Conservation (phyloP, 2,329 filamentous ascomycete genomes). For the Colletotrichum eleusines region DNA sequence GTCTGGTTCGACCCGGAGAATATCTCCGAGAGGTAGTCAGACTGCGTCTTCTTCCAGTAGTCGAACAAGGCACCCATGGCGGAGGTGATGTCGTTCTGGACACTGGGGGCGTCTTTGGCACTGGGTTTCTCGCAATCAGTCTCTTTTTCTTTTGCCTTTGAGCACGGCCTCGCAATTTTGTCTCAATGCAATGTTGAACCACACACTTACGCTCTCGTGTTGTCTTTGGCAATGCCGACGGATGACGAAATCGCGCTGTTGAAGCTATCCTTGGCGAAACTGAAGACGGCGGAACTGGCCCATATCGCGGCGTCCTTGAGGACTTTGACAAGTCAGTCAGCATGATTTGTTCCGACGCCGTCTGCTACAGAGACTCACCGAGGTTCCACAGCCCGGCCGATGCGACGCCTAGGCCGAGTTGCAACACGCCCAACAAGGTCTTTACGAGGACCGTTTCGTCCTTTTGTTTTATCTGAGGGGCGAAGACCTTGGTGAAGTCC, state of each 20-base stretch:
- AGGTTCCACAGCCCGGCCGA: conserved; percentile 26
- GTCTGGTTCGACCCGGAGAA: conserved; percentile 15
- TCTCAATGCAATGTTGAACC: no score
- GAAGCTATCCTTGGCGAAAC: conserved; percentile 15
- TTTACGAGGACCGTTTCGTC: background rate
- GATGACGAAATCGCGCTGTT: conserved; percentile 5
- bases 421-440: background rate
- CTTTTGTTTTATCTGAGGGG: conserved; percentile 2
- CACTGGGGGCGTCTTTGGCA: conserved; percentile 9
- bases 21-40: background rate
- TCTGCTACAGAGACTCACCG: background rate
- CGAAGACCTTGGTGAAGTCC: conserved; percentile 13
- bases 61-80: conserved; percentile 19
- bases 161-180: no score
- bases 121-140: background rate
- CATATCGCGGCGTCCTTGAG: conserved; percentile 17
- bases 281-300: background rate
- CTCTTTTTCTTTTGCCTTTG: background rate
- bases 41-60: conserved; percentile 28
- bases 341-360: background rate
- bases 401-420: conserved; percentile 3
- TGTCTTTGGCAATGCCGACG: conserved; percentile 15
- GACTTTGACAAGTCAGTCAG: background rate
- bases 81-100: conserved; percentile 15
- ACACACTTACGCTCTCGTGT: background rate